A percentile compares a stretch with the other conserved stretches of the same genome.
Evolutionary conservation across 257 asterid species (phyloP).

Genomic region (Asclepias syriaca): DNA sequence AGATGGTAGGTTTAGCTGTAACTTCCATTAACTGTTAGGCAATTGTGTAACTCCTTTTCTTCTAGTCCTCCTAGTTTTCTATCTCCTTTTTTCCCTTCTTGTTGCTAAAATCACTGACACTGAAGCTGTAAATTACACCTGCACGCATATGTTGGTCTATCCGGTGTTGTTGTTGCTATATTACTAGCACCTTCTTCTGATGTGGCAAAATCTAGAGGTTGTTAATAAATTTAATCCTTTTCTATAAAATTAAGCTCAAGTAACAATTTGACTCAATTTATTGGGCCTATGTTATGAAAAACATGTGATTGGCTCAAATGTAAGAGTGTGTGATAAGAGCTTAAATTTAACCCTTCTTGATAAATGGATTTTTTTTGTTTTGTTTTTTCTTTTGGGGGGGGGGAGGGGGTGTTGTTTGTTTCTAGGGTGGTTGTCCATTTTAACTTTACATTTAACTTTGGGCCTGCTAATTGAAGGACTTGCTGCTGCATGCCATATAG

Average conservation of each 20-base stretch:
- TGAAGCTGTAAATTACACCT: neutral
- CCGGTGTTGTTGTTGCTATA: neutral
- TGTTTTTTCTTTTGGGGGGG: constrained; percentile 2
- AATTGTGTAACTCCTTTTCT: constrained; percentile 3
- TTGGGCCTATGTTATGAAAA: no score
- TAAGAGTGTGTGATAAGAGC: no score
- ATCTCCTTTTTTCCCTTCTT: neutral
- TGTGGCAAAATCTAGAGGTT: neutral
- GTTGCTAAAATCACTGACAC: constrained; percentile 6
- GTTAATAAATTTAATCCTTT: no score
- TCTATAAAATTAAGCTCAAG: no score
- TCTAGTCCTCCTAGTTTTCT: no score
- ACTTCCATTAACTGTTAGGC: constrained; percentile 15
- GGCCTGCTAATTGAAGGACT: constrained; percentile 28
- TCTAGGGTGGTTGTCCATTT: neutral
- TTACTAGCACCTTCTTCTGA: neutral
- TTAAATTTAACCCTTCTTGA: no score
- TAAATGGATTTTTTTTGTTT: neutral
- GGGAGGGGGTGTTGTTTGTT: no score
- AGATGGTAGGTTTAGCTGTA: constrained; percentile 54
- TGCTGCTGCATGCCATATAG: constrained; percentile 58
- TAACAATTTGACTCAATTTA: no score
- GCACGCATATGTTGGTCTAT: neutral
- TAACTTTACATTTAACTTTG: constrained; percentile 17
- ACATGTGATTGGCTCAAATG: no score